Evolutionary conservation across 2,329 filamentous ascomycete genomes (phyloP).

Genomic region (Penicillium sp.): DNA sequence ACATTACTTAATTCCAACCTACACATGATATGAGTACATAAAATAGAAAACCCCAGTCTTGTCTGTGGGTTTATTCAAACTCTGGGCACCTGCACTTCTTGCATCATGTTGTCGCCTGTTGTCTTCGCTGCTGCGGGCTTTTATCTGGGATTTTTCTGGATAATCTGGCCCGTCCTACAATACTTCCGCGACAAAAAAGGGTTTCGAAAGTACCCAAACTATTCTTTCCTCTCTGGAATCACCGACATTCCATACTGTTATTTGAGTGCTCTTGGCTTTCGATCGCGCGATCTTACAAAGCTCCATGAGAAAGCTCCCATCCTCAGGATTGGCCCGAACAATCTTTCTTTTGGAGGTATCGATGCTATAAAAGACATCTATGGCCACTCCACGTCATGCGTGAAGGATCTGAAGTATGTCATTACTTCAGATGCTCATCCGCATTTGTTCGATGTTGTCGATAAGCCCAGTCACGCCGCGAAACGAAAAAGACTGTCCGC

Average conservation of each 20-base stretch:
- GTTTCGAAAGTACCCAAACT: conserved; percentile 49
- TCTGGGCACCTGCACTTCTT: neutral
- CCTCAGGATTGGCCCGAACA: conserved; percentile 49
- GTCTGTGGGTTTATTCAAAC: neutral
- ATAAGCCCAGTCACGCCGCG: conserved; percentile 54
- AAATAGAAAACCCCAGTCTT: too few species aligned
- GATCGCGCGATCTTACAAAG: conserved; percentile 45
- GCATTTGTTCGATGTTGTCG: conserved; percentile 55
- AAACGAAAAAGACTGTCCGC: conserved; percentile 54
- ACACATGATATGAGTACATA: too few species aligned
- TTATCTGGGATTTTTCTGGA: neutral
- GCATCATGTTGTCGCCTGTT: neutral
- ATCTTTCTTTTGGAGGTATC: conserved; percentile 43
- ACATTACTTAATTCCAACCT: too few species aligned
- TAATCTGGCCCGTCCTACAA: conserved; percentile 45
- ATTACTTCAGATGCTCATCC: conserved; percentile 51
- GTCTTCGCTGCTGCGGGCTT: neutral
- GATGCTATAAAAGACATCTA: conserved; percentile 53
- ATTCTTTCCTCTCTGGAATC: conserved; percentile 47
- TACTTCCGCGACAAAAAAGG: conserved; percentile 55
- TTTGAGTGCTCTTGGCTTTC: conserved; percentile 44
- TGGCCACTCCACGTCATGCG: conserved; percentile 52
- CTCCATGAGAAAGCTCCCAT: conserved; percentile 50
- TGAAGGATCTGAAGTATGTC: conserved; percentile 54
- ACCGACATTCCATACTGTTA: conserved; percentile 50